Evolutionary conservation across 2,329 filamentous ascomycete species (phyloP).

Genomic region (Diaporthe sp.): DNA sequence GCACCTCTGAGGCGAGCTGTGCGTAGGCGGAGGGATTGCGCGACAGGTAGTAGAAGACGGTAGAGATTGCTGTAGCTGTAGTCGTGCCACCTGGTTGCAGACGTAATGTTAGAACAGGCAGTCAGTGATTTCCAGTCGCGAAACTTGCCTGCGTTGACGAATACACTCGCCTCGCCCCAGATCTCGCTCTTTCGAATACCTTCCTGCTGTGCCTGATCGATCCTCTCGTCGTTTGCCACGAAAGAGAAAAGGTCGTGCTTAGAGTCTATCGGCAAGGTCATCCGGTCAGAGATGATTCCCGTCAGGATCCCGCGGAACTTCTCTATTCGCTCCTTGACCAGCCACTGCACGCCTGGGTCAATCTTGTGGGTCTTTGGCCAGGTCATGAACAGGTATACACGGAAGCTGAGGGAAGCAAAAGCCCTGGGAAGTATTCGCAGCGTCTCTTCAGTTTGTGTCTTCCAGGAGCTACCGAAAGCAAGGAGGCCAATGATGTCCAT

Average conservation of each 20-base stretch:
- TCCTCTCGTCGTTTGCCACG: constrained; percentile 1
- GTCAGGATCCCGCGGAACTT: constrained; percentile 13
- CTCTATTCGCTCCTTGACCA: background rate
- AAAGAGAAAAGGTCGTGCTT: background rate
- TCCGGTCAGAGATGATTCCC: constrained; percentile 7
- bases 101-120: background rate
- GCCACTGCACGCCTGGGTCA: constrained; percentile 22
- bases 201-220: constrained; percentile 23
- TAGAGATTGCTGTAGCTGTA: background rate
- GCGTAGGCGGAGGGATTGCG: constrained; percentile 3
- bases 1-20: background rate
- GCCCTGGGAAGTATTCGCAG: background rate
- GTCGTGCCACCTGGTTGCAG: constrained; percentile 11
- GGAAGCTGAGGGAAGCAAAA: background rate
- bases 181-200: constrained; percentile 27
- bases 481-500: background rate
- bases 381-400: constrained; percentile 23
- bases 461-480: background rate
- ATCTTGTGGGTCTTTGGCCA: constrained; percentile 19
- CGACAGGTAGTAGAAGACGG: constrained; percentile 9
- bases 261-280: background rate
- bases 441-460: background rate
- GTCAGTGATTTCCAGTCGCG: background rate
- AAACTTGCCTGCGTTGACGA: constrained; percentile 25
- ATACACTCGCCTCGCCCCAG: constrained; percentile 15